A percentile compares a stretch with the other conserved stretches of the same genome.
phyloP scores from a whole-genome alignment of 106 monocot species.

The Amphibolis antarctica region DNA sequence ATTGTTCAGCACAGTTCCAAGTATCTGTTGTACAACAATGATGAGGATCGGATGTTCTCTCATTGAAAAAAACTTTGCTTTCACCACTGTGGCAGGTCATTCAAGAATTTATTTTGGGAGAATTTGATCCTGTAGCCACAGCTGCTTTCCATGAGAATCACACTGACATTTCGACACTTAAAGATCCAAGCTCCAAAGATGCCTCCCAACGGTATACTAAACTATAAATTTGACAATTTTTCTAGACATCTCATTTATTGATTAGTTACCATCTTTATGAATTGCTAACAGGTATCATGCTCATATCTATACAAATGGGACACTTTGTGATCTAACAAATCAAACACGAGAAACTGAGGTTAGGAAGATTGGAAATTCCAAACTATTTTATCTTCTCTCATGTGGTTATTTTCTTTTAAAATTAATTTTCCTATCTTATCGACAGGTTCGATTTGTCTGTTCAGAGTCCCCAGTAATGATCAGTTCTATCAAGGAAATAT shows the following conservation, averaged over 20 bases:
- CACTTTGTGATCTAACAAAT: slow-evolving; percentile 76
- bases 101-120: slow-evolving; percentile 71
- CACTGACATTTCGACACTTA: slow-evolving; percentile 41
- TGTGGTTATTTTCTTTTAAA: neutral
- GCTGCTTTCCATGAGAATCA: slow-evolving; percentile 45
- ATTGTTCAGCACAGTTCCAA: too few species aligned
- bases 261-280: neutral
- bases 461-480: slow-evolving; percentile 46
- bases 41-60: too few species aligned
- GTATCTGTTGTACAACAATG: too few species aligned
- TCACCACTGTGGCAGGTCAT: slow-evolving; percentile 26
- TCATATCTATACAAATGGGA: slow-evolving; percentile 74
- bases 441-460: slow-evolving; percentile 72
- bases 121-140: slow-evolving; percentile 54
- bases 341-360: slow-evolving; percentile 74
- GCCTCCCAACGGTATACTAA: slow-evolving; percentile 61
- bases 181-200: slow-evolving; percentile 77
- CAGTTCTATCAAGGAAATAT: slow-evolving; percentile 79
- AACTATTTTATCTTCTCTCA: neutral
- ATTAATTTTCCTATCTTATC: neutral
- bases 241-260: neutral
- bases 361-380: neutral
- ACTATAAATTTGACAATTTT: neutral
- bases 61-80: neutral
- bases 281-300: slow-evolving; percentile 52